Evolutionary conservation across 1,284 basidiomycete species (phyloP).

Genomic region (Puccinia horiana): DNA sequence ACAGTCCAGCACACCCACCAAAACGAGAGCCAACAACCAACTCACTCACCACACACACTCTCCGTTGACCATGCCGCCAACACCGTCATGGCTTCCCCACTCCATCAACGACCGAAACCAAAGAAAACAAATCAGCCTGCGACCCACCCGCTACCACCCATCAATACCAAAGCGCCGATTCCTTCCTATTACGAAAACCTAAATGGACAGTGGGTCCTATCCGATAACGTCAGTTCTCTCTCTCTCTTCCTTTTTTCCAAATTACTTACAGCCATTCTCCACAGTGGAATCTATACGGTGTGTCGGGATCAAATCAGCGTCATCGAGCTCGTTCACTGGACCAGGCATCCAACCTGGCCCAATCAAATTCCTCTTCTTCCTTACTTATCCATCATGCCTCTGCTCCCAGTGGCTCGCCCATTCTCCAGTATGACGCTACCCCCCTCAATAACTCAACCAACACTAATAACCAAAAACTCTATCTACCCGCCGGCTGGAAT

Average conservation of each 20-base stretch:
- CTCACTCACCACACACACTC: no score
- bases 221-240: conserved; percentile 35
- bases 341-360: background rate
- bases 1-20: no score
- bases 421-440: conserved; percentile 6
- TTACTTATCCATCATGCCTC: conserved; percentile 29
- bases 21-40: background rate
- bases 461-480: conserved; percentile 16
- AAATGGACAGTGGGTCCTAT: conserved; percentile 35
- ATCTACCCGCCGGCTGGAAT: conserved; percentile 50
- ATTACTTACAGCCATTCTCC: no score
- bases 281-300: conserved; percentile 39
- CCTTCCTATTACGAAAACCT: conserved; percentile 39
- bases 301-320: conserved; percentile 29
- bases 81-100: background rate
- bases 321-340: conserved; percentile 33
- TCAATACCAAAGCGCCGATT: conserved; percentile 14
- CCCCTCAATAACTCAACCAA: conserved; percentile 11
- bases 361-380: background rate
- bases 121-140: background rate
- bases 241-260: background rate
- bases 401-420: background rate
- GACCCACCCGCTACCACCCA: conserved; percentile 10
- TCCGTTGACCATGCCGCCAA: background rate
- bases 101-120: background rate